A percentile compares a stretch with the other conserved stretches of the same genome.
Evolutionary conservation across 495 filamentous ascomycete species (phyloP).

Genomic region (Lentithecium fluviatile): DNA sequence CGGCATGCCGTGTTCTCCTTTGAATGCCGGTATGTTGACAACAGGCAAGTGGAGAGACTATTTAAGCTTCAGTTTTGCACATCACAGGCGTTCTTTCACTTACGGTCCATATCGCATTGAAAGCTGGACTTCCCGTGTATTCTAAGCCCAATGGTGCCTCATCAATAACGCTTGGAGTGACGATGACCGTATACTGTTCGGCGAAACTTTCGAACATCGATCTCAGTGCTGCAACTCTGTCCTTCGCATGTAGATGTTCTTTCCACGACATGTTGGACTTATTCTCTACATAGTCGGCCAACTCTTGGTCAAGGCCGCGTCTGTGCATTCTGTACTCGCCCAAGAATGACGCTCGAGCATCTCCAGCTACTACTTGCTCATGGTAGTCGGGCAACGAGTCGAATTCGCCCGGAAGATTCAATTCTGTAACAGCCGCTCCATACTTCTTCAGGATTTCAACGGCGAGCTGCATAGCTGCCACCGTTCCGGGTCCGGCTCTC

Average conservation of each 20-base stretch:
- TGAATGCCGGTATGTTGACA: slow-evolving; percentile 53
- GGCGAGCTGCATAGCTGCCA: slow-evolving; percentile 46
- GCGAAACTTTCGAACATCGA: slow-evolving; percentile 51
- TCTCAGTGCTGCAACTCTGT: slow-evolving; percentile 48
- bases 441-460: slow-evolving; percentile 43
- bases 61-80: too few relatives aligned
- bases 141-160: slow-evolving; percentile 50
- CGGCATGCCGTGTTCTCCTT: slow-evolving; percentile 50
- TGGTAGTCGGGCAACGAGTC: slow-evolving; percentile 47
- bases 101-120: slow-evolving; percentile 38
- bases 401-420: slow-evolving; percentile 51
- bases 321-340: slow-evolving; percentile 49
- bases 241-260: slow-evolving; percentile 47
- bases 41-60: slow-evolving; percentile 48
- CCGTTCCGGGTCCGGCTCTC: slow-evolving; percentile 49
- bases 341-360: slow-evolving; percentile 49
- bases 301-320: slow-evolving; percentile 41
- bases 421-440: slow-evolving; percentile 50
- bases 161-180: slow-evolving; percentile 52
- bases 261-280: slow-evolving; percentile 40
- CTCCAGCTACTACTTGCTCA: slow-evolving; percentile 42
- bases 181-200: slow-evolving; percentile 47
- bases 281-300: slow-evolving; percentile 51
- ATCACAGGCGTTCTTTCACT: neutral
- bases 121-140: slow-evolving; percentile 49